Evolutionary conservation across 108 stramenopile genomes (phyloP).

Genomic region (Stephanodiscus minutulus): DNA sequence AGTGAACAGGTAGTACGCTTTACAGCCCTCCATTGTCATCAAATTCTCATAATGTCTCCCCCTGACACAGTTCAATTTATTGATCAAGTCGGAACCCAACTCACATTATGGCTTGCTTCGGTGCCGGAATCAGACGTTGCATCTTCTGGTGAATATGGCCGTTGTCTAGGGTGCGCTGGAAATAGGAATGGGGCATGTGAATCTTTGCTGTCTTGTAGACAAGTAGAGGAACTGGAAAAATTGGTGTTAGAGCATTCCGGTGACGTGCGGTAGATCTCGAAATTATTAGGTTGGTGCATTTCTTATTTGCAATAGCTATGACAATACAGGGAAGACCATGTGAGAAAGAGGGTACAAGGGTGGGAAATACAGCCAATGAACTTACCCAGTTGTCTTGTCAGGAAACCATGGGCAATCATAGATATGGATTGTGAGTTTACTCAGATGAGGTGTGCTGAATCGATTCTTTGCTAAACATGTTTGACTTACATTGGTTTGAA

Average conservation of each 20-base stretch:
- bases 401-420: conserved; percentile 29
- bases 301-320: background rate
- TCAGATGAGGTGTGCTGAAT: background rate
- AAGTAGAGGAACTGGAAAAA: conserved; percentile 6
- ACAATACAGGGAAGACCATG: background rate
- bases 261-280: conserved; percentile 16
- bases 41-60: conserved; percentile 19
- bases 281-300: conserved; percentile 1
- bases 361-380: background rate
- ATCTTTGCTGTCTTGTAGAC: conserved; percentile 9
- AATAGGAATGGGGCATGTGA: conserved; percentile 20
- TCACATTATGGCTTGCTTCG: background rate
- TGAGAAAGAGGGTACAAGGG: background rate
- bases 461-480: background rate
- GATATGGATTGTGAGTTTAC: background rate
- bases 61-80: conserved; percentile 16
- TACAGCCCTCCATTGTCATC: conserved; percentile 9
- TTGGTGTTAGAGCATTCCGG: conserved; percentile 8
- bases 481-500: background rate
- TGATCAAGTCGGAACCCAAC: conserved; percentile 13
- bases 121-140: background rate
- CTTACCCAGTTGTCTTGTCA: conserved; percentile 7
- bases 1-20: conserved; percentile 4
- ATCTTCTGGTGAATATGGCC: conserved; percentile 3
- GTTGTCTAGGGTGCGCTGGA: background rate